These are phyloP conservation scores for Mycena alexandri DNA, from an alignment of 768 basidiomycete genomes.

Conservation along the genomic window DNA sequence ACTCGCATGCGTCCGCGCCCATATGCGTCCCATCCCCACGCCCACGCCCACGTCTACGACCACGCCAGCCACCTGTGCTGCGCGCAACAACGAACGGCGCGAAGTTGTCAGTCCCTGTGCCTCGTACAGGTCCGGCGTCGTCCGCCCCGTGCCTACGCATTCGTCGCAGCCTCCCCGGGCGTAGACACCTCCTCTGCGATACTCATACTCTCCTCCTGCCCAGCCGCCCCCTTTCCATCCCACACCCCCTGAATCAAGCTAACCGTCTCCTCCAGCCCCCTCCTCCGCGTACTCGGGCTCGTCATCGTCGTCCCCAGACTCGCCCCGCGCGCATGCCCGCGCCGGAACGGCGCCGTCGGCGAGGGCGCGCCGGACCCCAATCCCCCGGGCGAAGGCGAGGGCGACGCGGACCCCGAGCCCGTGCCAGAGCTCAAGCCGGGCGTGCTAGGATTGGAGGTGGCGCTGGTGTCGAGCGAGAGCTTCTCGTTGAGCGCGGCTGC, in stretches of 20 bases:
- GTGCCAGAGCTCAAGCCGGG: background rate
- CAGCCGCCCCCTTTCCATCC: constrained; percentile 69
- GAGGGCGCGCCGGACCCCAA: background rate
- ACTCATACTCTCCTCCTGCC: constrained; percentile 1
- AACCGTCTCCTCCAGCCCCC: constrained; percentile 95
- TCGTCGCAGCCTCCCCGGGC: background rate
- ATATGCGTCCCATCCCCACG: too few species aligned
- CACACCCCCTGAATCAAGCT: constrained; percentile 93
- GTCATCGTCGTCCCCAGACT: constrained; percentile 97
- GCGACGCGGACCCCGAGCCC: constrained; percentile 9
- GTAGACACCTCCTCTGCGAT: constrained; percentile 14
- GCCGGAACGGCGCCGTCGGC: constrained; percentile 63
- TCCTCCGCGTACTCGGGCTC: constrained; percentile 90
- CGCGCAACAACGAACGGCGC: too few species aligned
- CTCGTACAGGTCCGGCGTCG: too few species aligned
- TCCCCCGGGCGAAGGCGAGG: constrained; percentile 13
- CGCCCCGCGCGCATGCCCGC: constrained; percentile 80
- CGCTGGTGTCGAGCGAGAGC: constrained; percentile 19
- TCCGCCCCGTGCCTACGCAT: background rate
- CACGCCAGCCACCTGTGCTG: too few species aligned
- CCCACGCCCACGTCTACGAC: too few species aligned
- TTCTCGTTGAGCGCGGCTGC: background rate
- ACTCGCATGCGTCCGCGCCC: too few species aligned
- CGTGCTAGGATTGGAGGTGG: background rate
- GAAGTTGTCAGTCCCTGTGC: too few species aligned